Evolutionary conservation across 2,329 filamentous ascomycete genomes (phyloP).

Genomic region (Neophaeococcomyces aloes): DNA sequence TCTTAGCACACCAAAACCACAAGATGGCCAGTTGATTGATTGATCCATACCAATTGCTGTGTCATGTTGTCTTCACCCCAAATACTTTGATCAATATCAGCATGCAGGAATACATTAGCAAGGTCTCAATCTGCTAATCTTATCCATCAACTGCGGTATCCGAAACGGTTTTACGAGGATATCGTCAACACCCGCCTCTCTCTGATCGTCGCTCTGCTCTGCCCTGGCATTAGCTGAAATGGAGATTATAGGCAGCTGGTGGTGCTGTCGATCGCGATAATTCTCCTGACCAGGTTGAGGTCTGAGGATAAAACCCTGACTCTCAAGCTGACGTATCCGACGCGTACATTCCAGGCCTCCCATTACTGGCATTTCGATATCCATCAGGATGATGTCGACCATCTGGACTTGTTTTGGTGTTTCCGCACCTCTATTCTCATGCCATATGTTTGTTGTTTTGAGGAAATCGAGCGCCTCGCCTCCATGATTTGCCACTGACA

Average conservation of each 20-base stretch:
- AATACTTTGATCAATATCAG: too few species aligned
- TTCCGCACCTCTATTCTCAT: too few species aligned
- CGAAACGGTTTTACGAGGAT: slow-evolving; percentile 8
- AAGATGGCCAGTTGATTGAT: too few species aligned
- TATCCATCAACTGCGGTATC: slow-evolving; percentile 1
- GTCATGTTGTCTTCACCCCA: too few species aligned
- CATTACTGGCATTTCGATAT: not conserved
- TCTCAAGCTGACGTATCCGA: not conserved
- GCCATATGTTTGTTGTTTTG: too few species aligned
- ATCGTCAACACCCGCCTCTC: slow-evolving; percentile 53
- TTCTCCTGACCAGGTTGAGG: too few species aligned
- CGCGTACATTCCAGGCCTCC: not conserved
- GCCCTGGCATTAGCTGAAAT: slow-evolving; percentile 62
- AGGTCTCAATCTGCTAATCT: too few species aligned
- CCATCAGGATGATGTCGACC: not conserved
- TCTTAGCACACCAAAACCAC: too few species aligned
- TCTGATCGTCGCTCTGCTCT: slow-evolving; percentile 60
- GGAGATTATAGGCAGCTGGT: slow-evolving; percentile 23
- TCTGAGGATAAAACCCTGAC: not conserved
- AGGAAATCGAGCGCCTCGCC: not conserved
- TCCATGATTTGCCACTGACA: not conserved
- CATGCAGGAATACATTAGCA: too few species aligned
- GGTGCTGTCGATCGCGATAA: too few species aligned
- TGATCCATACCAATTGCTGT: too few species aligned
- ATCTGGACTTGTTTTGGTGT: too few species aligned